Conservation (phyloP, 169 alveolate genomes). For the Eimeria sp. region DNA sequence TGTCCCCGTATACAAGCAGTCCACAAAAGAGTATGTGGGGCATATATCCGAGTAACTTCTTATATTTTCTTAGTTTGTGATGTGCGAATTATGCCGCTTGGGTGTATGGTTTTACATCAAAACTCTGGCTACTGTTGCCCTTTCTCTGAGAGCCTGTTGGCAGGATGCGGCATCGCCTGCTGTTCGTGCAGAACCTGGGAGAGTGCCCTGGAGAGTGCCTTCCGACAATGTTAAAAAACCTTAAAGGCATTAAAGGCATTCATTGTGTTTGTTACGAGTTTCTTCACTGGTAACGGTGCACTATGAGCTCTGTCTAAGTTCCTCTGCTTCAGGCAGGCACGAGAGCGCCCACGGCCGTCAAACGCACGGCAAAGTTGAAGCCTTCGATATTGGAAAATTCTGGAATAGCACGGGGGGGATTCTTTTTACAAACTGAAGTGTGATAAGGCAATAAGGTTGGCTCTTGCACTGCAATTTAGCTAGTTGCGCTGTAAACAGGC, state of each 20-base stretch:
- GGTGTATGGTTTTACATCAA: too few relatives aligned
- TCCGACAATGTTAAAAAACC: not conserved
- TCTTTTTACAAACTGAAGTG: not conserved
- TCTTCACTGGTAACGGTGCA: not conserved
- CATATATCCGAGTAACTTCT: too few relatives aligned
- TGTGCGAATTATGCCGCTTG: too few relatives aligned
- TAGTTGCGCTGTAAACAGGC: not conserved
- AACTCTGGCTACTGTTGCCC: not conserved
- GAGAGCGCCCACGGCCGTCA: not conserved
- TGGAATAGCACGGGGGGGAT: too few relatives aligned
- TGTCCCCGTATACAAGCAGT: too few relatives aligned
- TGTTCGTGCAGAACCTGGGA: not conserved
- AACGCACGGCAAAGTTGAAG: not conserved
- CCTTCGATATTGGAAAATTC: not conserved
- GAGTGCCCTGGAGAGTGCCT: too few relatives aligned
- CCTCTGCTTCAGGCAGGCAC: too few relatives aligned
- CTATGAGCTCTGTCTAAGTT: not conserved
- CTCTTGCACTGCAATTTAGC: not conserved
- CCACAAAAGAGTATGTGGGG: too few relatives aligned
- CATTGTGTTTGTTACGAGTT: not conserved
- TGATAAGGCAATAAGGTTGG: not conserved
- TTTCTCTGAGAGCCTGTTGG: not conserved
- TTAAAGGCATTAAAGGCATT: not conserved
- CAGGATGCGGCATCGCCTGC: too few relatives aligned
- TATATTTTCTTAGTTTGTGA: too few relatives aligned